Conservation (phyloP, 805 yeast species). For the Yamadazyma philogaea region DNA sequence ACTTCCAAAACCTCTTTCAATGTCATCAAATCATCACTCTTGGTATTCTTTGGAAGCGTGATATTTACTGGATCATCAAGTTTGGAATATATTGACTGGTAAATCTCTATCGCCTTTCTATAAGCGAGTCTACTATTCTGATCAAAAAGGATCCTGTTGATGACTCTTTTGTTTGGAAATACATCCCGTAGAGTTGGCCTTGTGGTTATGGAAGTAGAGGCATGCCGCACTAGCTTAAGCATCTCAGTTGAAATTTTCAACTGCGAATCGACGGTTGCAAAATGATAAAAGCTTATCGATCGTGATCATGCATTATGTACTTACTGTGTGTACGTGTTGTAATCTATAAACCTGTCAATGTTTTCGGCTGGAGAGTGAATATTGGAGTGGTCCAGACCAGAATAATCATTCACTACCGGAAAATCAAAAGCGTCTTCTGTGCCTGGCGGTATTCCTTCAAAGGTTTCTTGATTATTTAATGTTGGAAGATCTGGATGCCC, state of each 20-base stretch:
- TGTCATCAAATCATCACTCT: constrained; percentile 58
- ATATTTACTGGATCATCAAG: constrained; percentile 40
- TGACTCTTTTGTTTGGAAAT: constrained; percentile 56
- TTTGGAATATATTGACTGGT: constrained; percentile 48
- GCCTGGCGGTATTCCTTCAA: constrained; percentile 6
- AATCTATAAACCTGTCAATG: constrained; percentile 24
- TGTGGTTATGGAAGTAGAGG: constrained; percentile 4
- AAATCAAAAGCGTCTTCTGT: constrained; percentile 15
- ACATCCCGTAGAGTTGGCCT: constrained; percentile 16
- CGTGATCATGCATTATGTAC: constrained; percentile 4
- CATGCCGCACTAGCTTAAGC: constrained; percentile 1
- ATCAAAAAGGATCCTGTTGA: constrained; percentile 64
- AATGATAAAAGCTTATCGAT: not conserved
- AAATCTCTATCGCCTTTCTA: constrained; percentile 51
- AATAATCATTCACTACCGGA: constrained; percentile 15
- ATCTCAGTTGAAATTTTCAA: not conserved
- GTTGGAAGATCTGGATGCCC: constrained; percentile 4
- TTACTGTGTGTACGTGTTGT: constrained; percentile 14
- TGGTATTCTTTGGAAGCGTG: constrained; percentile 45
- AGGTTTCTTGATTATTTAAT: constrained; percentile 8
- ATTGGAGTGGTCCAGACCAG: constrained; percentile 16
- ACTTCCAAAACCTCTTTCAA: constrained; percentile 66
- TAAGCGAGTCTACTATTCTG: constrained; percentile 57
- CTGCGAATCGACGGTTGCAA: constrained; percentile 4
- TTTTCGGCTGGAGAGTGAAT: constrained; percentile 15